A percentile compares a stretch with the other conserved stretches of the same genome.
These are phyloP conservation scores for Malus domestica DNA, from an alignment of 306 rosid genomes.

Conservation along the genomic window ASM211411v1 NC_041800.1:23638733-23639232, in stretches of 20 bases:
- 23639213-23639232: neutral
- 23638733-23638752: neutral
- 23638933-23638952: too few species aligned
- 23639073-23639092: neutral
- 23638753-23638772: neutral
- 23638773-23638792: neutral
- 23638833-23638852: neutral
- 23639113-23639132: neutral
- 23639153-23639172: neutral
- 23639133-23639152: neutral
- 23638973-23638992: neutral
- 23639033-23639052: too few species aligned
- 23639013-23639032: neutral
- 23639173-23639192: neutral
- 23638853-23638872: too few species aligned
- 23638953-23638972: neutral
- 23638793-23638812: slow-evolving; percentile 9
- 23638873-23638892: too few species aligned
- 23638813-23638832: neutral
- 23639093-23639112: neutral
- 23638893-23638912: too few species aligned
- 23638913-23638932: too few species aligned
- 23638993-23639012: neutral
- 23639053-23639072: neutral
- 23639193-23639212: neutral